Base-by-base conservation (phyloP, 306 rosid species). In the Dryas alaskensis region DNA sequence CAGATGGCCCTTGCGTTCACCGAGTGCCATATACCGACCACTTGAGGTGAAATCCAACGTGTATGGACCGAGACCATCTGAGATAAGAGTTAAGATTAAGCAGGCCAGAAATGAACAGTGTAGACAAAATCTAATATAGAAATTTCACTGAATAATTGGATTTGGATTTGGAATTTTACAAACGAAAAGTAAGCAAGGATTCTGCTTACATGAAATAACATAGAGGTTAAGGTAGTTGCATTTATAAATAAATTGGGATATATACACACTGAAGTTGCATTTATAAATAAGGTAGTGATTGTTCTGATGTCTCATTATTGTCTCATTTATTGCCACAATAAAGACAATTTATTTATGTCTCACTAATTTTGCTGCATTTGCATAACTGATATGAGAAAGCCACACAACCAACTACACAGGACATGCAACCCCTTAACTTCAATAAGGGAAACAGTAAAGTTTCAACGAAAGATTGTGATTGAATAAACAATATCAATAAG, bases 1-100 rank as follows among this genome's bases (percentile, higher is more conserved):
- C 52, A 94, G 79, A 78, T 94, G 97, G 42, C 97, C 98, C 83
- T 91, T 94, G 44, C 80, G 90, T 64, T 97, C 98, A 46, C 89
- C 89, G 70, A 87, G 40, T 58, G 88, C 80, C 96, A 91, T 87
- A 76, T 88, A 82, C 49, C 94, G 89, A 76, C 96, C 97, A 78
- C 85, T 91, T 49, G 91, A 78, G 51, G 95, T 88, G 79, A 88
- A 88, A 81, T 87, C 95, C 70, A 94, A 78, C 4, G 86, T 87
- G 84, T 89, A 94, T 4, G 93, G 98, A 73, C 97, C 97, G 46
- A 88, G 86, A 49, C 22, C 22, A 22, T 48, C 97, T 94, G 95
- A 89, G 11, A 76, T 27, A 73, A 42, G 47, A 62, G 57, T 59
- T 72, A 60, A 49, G 70, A 11, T 39, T 53, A 19, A 59, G 42